These are phyloP conservation scores for Stephania cephalantha DNA, from an alignment of 164 flowering plant genomes.

Conservation along the genomic window DNA sequence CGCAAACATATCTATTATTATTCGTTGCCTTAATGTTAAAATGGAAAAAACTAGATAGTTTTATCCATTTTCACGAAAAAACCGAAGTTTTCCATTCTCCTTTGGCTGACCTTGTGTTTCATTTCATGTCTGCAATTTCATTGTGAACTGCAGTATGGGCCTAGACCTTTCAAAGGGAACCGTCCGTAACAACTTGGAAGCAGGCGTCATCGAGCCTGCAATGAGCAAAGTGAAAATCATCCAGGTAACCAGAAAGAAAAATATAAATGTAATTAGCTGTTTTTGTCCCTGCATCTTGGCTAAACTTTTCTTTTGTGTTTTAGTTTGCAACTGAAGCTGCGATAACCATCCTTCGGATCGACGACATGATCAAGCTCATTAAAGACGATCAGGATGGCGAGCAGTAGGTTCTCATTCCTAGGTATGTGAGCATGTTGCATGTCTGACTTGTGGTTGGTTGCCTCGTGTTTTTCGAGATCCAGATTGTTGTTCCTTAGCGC, in stretches of 20 bases:
- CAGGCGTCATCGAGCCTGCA: constrained; percentile 97
- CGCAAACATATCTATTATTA: too few relatives aligned
- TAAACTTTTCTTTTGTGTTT: neutral
- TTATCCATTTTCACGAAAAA: neutral
- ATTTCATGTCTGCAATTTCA: neutral
- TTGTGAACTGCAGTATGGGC: constrained; percentile 64
- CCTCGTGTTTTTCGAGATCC: neutral
- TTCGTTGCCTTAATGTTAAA: too few relatives aligned
- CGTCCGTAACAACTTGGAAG: constrained; percentile 84
- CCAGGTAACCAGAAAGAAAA: constrained; percentile 43
- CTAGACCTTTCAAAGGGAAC: constrained; percentile 73
- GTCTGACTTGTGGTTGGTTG: neutral
- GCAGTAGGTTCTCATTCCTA: constrained; percentile 17
- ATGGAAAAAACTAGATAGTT: neutral
- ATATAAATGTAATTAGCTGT: neutral
- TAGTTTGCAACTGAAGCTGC: constrained; percentile 99
- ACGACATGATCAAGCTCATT: constrained; percentile 88
- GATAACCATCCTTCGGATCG: constrained; percentile 93
- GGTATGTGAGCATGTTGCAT: neutral
- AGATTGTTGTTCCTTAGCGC: neutral
- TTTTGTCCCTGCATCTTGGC: neutral
- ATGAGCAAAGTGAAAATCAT: constrained; percentile 99
- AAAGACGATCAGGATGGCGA: constrained; percentile 72
- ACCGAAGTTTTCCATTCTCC: neutral
- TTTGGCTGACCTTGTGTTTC: neutral